phyloP scores from a whole-genome alignment of 139 green algal genomes.

The Choricystis sp. region DNA sequence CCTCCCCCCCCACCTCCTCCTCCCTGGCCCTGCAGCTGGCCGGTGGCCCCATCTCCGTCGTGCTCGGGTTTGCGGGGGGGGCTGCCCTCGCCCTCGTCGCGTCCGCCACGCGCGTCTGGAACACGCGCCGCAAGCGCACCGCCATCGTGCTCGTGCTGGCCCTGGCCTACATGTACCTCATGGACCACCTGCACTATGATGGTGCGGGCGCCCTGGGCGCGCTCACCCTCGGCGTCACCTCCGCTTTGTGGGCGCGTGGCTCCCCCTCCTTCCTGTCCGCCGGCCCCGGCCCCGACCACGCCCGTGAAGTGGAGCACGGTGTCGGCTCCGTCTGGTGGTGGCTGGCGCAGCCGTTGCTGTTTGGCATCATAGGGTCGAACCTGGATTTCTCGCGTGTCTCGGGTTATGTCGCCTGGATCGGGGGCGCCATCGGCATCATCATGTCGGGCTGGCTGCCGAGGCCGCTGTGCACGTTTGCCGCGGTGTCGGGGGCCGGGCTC shows the following conservation, averaged over 20 bases:
- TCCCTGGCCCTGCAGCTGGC: constrained; percentile 9
- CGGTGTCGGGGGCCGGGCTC: constrained; percentile 30
- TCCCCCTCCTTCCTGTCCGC: constrained; percentile 8
- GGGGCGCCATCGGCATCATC: constrained; percentile 38
- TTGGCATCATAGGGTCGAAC: constrained; percentile 54
- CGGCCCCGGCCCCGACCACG: neutral
- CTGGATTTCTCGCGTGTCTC: constrained; percentile 37
- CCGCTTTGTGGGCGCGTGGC: constrained; percentile 36
- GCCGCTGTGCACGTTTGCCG: constrained; percentile 21
- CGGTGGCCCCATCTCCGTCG: constrained; percentile 7
- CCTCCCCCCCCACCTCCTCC: neutral
- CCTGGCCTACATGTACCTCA: constrained; percentile 50
- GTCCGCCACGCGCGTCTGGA: constrained; percentile 37
- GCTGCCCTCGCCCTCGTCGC: constrained; percentile 23
- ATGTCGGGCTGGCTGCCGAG: constrained; percentile 11
- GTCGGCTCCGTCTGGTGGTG: constrained; percentile 24
- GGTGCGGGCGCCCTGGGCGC: constrained; percentile 49
- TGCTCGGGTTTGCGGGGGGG: constrained; percentile 44
- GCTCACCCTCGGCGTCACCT: constrained; percentile 37
- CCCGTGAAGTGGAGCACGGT: constrained; percentile 8
- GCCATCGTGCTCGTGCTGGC: constrained; percentile 26
- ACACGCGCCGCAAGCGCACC: constrained; percentile 33
- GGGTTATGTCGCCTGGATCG: constrained; percentile 26
- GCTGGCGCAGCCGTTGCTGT: constrained; percentile 53
- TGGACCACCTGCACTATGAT: constrained; percentile 45